Conservation (phyloP, 176 grass and related monocot genomes). For the Luzula sylvatica region DNA sequence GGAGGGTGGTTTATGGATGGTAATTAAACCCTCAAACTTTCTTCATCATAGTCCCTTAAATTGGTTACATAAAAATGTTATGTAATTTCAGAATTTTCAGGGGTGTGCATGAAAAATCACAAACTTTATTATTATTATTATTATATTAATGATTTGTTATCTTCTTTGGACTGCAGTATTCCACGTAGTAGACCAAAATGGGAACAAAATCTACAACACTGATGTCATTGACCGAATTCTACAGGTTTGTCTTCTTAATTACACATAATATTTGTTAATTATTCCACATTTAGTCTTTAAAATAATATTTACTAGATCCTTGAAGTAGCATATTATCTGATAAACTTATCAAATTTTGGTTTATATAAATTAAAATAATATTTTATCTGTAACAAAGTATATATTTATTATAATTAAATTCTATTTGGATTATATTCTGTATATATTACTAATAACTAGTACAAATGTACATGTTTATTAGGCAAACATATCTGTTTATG, state of each 20-base stretch:
- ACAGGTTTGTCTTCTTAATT: slow-evolving; percentile 32
- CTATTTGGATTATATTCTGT: not conserved
- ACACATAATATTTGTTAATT: no score
- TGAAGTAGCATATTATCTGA: not conserved
- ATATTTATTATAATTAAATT: not conserved
- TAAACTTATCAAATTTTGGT: not conserved
- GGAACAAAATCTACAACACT: slow-evolving; percentile 65
- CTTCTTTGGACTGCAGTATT: slow-evolving; percentile 48
- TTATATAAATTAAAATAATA: slow-evolving; percentile 14
- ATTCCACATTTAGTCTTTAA: not conserved
- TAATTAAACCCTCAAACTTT: not conserved
- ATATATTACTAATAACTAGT: not conserved
- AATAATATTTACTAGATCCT: not conserved
- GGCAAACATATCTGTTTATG: not conserved
- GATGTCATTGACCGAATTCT: slow-evolving; percentile 75
- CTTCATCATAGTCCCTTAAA: not conserved
- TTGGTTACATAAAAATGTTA: not conserved
- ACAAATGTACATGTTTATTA: not conserved
- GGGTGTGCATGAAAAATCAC: not conserved
- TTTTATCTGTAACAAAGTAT: not conserved
- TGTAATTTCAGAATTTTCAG: not conserved
- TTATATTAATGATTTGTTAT: not conserved
- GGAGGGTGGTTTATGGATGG: slow-evolving; percentile 52
- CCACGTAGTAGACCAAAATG: slow-evolving; percentile 86
- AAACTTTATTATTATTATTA: not conserved